Conservation (phyloP, 345 rosid species). For the Arabis hirsuta region DNA sequence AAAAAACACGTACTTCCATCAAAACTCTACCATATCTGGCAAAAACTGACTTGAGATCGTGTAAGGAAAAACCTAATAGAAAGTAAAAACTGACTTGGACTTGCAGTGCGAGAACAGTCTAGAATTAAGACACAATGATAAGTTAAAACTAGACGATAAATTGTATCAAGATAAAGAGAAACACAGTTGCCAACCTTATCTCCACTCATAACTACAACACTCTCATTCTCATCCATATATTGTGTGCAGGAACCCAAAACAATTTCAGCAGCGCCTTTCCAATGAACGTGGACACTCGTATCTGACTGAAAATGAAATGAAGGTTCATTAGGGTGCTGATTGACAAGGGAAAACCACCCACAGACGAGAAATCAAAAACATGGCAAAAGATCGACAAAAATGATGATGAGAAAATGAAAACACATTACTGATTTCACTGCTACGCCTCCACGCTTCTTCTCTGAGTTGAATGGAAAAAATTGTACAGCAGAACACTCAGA, state of each 20-base stretch:
- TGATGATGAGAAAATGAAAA: constrained; percentile 13
- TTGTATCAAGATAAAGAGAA: constrained; percentile 16
- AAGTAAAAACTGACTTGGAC: constrained; percentile 3
- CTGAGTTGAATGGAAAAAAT: constrained; percentile 90
- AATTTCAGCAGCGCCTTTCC: constrained; percentile 99
- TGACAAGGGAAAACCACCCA: constrained; percentile 11
- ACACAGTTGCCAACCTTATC: constrained; percentile 56
- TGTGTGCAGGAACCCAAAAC: constrained; percentile 74
- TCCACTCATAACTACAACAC: constrained; percentile 57
- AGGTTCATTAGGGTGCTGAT: constrained; percentile 4
- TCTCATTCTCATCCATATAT: constrained; percentile 64
- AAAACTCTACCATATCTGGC: constrained; percentile 10
- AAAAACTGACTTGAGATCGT: constrained; percentile 21
- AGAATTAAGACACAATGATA: constrained; percentile 3
- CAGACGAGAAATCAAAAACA: constrained; percentile 14
- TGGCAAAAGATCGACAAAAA: constrained; percentile 9
- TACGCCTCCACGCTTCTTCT: constrained; percentile 88
- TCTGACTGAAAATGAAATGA: constrained; percentile 53
- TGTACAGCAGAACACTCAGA: constrained; percentile 68
- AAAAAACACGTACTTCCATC: neutral
- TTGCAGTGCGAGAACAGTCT: constrained; percentile 15
- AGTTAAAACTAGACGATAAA: neutral
- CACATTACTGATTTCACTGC: constrained; percentile 64
- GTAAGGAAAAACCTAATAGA: neutral
- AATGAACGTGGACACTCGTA: constrained; percentile 75